Evolutionary conservation across 768 basidiomycete genomes (phyloP), one percentile per base, ranked within the genome.

Genomic region (Rhodotorula paludigena): DNA sequence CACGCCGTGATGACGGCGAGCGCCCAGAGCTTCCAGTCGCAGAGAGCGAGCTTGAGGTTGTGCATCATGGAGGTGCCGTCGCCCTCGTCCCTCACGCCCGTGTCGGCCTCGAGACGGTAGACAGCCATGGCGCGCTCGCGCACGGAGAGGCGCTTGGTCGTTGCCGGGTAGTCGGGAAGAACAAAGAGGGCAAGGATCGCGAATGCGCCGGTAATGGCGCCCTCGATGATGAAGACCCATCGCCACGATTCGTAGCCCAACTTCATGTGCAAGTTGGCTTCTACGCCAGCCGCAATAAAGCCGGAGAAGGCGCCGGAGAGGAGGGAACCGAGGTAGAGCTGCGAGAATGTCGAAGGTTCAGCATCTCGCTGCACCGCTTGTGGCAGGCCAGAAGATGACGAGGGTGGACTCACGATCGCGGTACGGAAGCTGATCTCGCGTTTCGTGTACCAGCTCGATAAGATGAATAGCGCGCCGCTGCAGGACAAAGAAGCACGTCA

Each of bases 401-500:
- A n/a, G n/a, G n/a, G n/a, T n/a, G n/a, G n/a, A n/a, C n/a, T n/a
- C n/a, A n/a, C n/a, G 44, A 61, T 47, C n/a, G 57, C 52, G 44
- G 57, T 53, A 23, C 51, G 65, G 45, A 69, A 62, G n/a, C n/a
- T n/a, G n/a, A n/a, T n/a, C n/a, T n/a, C n/a, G n/a, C n/a, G n/a
- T n/a, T n/a, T n/a, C n/a, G n/a, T n/a, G n/a, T n/a, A n/a, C 75
- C 75, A 77, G 0, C 69, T 61, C 5, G 71, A 73, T 0, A 77
- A 63, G 20, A 74, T 53, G 68, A 76, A 77, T 0, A 76, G 52
- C 11, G 60, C 69, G 12, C 74, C 74, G 25, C n/a, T n/a, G n/a
- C n/a, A n/a, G n/a, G n/a, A n/a, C n/a, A n/a, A n/a, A n/a, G n/a
- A n/a, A n/a, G n/a, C n/a, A n/a, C n/a, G n/a, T n/a, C n/a, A n/a